Evolutionary conservation across 805 yeast species (phyloP).

Genomic region (Suhomyces canberraensis): DNA sequence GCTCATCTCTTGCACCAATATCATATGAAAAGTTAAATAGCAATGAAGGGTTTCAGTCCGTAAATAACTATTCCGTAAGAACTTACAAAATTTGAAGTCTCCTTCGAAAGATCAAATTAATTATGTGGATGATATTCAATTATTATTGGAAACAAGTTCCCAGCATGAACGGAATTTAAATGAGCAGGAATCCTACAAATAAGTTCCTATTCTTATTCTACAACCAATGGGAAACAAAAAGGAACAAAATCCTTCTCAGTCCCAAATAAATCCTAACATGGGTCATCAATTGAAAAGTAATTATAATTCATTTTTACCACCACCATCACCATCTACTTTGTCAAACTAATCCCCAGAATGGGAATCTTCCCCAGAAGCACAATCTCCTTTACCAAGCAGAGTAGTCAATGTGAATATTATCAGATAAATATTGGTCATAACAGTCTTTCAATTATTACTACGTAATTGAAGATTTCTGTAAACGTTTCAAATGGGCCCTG

Average conservation of each 20-base stretch:
- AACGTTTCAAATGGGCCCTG: no score
- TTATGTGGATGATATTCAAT: conserved; percentile 37
- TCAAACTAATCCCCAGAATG: conserved; percentile 35
- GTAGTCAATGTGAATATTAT: no score
- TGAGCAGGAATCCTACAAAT: conserved; percentile 14
- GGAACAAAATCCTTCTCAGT: conserved; percentile 5
- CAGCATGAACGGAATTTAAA: conserved; percentile 3
- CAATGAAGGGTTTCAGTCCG: conserved; percentile 7
- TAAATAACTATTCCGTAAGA: conserved; percentile 38
- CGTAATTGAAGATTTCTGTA: no score
- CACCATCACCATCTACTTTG: conserved; percentile 33
- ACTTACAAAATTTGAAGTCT: conserved; percentile 31
- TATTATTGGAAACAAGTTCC: conserved; percentile 16
- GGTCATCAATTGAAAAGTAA: conserved; percentile 10
- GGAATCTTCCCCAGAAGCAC: conserved; percentile 38
- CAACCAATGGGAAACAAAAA: conserved; percentile 22
- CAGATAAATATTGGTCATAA: no score
- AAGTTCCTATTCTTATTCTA: conserved; percentile 41
- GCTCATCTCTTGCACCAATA: background rate
- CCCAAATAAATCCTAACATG: conserved; percentile 8
- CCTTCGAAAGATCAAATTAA: conserved; percentile 8
- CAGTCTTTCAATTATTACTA: no score
- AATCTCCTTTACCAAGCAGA: conserved; percentile 26
- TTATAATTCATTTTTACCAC: conserved; percentile 33
- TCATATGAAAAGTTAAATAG: conserved; percentile 1